Evolutionary conservation across 331 rosid genomes (phyloP).

Genomic region (Malus hybrid): DNA sequence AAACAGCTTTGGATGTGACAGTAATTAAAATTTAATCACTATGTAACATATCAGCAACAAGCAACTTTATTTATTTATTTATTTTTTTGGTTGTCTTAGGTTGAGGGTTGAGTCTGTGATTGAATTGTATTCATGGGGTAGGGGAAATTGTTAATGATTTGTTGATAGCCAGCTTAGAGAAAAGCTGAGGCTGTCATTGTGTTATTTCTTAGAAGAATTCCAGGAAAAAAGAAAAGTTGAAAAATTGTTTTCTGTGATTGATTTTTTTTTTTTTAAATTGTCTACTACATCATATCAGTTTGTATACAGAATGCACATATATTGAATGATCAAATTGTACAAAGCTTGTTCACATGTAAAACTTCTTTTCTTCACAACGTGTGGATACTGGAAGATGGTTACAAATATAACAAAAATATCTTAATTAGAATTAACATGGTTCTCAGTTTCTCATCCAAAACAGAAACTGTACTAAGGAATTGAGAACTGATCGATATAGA

Average conservation of each 20-base stretch:
- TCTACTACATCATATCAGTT: no score
- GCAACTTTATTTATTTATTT: neutral
- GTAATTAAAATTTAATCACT: neutral
- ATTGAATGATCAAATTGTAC: neutral
- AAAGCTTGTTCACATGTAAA: no score
- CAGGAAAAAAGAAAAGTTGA: neutral
- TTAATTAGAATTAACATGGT: neutral
- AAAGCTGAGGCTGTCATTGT: neutral
- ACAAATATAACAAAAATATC: no score
- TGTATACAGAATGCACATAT: neutral
- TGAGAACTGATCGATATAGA: no score
- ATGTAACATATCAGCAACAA: neutral
- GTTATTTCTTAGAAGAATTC: neutral
- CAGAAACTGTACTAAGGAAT: neutral
- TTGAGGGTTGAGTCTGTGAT: neutral
- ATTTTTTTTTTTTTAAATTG: no score
- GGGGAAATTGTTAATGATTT: neutral
- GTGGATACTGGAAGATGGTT: no score
- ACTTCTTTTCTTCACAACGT: no score
- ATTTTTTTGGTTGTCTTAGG: neutral
- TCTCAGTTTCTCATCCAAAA: neutral
- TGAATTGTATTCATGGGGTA: neutral
- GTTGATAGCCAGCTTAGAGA: neutral
- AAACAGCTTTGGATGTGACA: conserved; percentile 43
- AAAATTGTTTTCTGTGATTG: neutral